Conservation (phyloP, 2,329 filamentous ascomycete genomes). For the Ophiostoma ips region DNA sequence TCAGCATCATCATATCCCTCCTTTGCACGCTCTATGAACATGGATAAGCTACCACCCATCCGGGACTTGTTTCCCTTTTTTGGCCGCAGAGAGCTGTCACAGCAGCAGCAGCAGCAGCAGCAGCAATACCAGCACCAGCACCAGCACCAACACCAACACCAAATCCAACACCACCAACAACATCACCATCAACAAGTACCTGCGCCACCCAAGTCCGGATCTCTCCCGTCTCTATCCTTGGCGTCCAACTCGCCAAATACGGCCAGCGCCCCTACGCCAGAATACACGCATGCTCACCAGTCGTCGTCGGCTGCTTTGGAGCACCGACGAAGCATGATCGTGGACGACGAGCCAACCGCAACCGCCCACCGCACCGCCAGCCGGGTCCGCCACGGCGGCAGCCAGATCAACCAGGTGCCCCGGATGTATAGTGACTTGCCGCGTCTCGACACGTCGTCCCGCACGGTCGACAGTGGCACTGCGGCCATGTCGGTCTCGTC, state of each 20-base stretch:
- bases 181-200: background rate
- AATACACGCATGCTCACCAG: background rate
- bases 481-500: background rate
- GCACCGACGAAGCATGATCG: background rate
- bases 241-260: background rate
- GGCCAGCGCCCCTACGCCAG: background rate
- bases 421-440: background rate
- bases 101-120: background rate
- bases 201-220: background rate
- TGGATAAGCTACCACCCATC: background rate
- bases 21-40: background rate
- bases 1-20: no score
- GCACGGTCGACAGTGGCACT: no score
- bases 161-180: no score
- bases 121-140: no score
- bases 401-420: background rate
- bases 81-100: background rate
- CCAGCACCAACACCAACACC: no score
- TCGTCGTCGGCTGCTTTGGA: no score
- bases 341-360: background rate
- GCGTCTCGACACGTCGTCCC: no score
- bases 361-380: no score
- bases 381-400: background rate
- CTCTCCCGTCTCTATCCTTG: background rate
- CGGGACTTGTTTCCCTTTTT: background rate